Percentiles rank a stretch among this genome's conserved stretches.
phyloP scores from a whole-genome alignment of 352 stramenopile species.

The Pythium dissotocum region DNA sequence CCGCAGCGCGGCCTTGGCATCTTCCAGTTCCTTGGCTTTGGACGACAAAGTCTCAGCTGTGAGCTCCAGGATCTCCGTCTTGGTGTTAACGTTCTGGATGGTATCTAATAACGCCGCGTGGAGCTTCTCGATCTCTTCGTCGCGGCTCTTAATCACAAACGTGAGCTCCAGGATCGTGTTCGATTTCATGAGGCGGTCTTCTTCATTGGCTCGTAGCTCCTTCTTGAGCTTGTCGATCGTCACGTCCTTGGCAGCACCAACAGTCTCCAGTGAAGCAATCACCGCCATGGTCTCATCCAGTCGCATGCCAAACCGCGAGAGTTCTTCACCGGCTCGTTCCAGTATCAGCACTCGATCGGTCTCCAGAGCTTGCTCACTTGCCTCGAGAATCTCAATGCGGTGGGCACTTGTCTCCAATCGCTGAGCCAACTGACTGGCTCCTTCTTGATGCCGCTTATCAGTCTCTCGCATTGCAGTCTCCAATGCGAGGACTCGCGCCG shows the following conservation, averaged over 20 bases:
- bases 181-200: conserved; percentile 53
- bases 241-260: conserved; percentile 28
- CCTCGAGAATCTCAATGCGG: conserved; percentile 32
- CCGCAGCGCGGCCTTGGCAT: conserved; percentile 46
- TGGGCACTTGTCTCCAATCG: conserved; percentile 31
- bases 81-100: conserved; percentile 53
- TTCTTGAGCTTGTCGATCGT: conserved; percentile 34
- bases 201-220: conserved; percentile 34
- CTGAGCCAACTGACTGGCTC: conserved; percentile 13
- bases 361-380: conserved; percentile 10
- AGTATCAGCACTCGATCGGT: neutral
- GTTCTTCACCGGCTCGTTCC: conserved; percentile 10
- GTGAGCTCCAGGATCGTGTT: conserved; percentile 72
- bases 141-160: conserved; percentile 73
- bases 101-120: conserved; percentile 50
- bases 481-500: conserved; percentile 38
- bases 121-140: conserved; percentile 68
- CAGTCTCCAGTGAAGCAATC: conserved; percentile 2
- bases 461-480: conserved; percentile 52
- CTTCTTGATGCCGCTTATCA: conserved; percentile 31
- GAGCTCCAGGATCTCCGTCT: conserved; percentile 68
- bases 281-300: conserved; percentile 47
- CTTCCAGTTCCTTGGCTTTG: conserved; percentile 67
- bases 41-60: conserved; percentile 58
- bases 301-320: conserved; percentile 16